Evolutionary conservation across 176 grass and related monocot species (phyloP).

Genomic region (Cymbopogon citratus): DNA sequence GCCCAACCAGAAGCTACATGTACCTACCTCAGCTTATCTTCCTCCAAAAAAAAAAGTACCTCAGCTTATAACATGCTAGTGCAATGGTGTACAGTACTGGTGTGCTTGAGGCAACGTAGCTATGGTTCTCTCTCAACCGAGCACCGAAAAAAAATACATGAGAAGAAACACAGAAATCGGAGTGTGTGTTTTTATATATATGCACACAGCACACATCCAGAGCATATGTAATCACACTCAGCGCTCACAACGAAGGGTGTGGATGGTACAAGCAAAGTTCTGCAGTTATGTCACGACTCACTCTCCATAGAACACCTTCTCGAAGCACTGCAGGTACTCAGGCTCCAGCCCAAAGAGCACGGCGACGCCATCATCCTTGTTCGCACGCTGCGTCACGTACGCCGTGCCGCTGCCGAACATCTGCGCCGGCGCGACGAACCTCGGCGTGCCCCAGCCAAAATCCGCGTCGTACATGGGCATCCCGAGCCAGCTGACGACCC

Average conservation of each 20-base stretch:
- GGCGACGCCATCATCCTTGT: constrained; percentile 19
- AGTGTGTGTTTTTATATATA: too few relatives aligned
- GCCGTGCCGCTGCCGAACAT: constrained; percentile 61
- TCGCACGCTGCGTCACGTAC: constrained; percentile 40
- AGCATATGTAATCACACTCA: background rate
- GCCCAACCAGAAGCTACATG: too few relatives aligned
- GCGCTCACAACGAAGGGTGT: background rate
- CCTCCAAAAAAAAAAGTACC: too few relatives aligned
- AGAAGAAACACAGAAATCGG: too few relatives aligned
- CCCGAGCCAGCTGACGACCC: constrained; percentile 30
- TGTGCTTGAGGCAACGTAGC: too few relatives aligned
- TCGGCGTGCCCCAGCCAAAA: constrained; percentile 35
- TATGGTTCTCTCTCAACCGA: too few relatives aligned
- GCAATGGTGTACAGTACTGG: too few relatives aligned
- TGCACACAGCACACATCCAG: background rate
- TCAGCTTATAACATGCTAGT: too few relatives aligned
- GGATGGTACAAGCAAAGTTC: background rate
- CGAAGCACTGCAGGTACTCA: constrained; percentile 38
- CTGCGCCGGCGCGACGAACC: constrained; percentile 47
- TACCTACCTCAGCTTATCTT: too few relatives aligned
- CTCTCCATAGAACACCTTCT: constrained; percentile 44
- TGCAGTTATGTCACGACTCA: background rate
- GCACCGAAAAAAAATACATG: too few relatives aligned
- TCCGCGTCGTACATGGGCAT: constrained; percentile 41
- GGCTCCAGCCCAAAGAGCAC: constrained; percentile 38